Conservation (phyloP, 495 filamentous ascomycete species). For the Podospora pseudoanserina region DNA sequence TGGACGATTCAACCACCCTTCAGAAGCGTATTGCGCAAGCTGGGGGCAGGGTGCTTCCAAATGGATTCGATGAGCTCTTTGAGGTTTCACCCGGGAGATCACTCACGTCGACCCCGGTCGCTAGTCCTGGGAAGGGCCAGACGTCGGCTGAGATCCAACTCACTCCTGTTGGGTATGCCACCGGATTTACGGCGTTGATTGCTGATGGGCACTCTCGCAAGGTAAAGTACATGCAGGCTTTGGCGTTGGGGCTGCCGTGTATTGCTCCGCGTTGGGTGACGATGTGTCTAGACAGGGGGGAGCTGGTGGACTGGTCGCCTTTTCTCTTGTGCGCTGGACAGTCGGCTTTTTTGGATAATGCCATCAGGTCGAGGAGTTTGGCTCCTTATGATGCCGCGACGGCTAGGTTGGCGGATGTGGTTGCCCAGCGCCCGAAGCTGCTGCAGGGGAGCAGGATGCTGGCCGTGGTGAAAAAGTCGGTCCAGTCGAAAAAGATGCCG, state of each 20-base stretch:
- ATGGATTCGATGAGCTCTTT: constrained; percentile 85
- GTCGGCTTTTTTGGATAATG: constrained; percentile 69
- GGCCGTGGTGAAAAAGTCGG: constrained; percentile 66
- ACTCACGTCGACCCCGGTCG: constrained; percentile 17
- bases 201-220: constrained; percentile 84
- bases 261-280: constrained; percentile 76
- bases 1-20: constrained; percentile 37
- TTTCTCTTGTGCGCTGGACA: constrained; percentile 88
- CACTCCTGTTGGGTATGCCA: constrained; percentile 45
- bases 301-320: constrained; percentile 66
- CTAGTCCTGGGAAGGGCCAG: constrained; percentile 19
- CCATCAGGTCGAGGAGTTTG: constrained; percentile 70
- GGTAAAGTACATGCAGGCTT: constrained; percentile 90
- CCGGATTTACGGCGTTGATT: constrained; percentile 81
- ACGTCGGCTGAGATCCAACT: constrained; percentile 32
- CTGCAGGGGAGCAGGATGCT: constrained; percentile 66
- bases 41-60: constrained; percentile 68
- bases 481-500: constrained; percentile 54
- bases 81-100: constrained; percentile 42
- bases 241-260: constrained; percentile 85
- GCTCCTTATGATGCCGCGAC: constrained; percentile 53
- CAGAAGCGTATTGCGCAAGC: constrained; percentile 49
- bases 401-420: constrained; percentile 53
- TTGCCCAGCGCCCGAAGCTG: constrained; percentile 57
- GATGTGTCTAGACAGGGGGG: constrained; percentile 59